Evolutionary conservation across 2,329 filamentous ascomycete genomes (phyloP).

Genomic region (Microthyrium microscopicum): DNA sequence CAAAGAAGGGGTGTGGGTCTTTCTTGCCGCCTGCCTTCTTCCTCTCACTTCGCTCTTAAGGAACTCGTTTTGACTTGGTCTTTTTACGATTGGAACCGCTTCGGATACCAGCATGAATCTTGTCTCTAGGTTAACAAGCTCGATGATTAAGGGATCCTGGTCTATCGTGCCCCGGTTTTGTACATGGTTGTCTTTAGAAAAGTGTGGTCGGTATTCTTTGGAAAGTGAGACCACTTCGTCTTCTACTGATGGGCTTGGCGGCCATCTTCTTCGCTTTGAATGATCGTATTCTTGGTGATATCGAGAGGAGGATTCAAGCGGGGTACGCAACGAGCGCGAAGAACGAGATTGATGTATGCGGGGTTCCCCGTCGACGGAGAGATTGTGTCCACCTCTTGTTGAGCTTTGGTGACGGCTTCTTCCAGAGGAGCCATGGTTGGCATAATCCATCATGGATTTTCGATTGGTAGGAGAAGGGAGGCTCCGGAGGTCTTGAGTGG

Average conservation of each 20-base stretch:
- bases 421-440: no score
- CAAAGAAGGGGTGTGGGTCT: neutral
- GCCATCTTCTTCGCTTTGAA: constrained; percentile 19
- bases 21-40: no score
- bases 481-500: no score
- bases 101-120: constrained; percentile 42
- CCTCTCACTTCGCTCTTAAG: constrained; percentile 8
- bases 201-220: constrained; percentile 35
- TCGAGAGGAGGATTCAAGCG: no score
- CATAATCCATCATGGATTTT: no score
- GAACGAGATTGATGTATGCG: no score
- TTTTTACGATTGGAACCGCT: constrained; percentile 35
- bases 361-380: no score
- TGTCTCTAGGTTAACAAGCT: constrained; percentile 45
- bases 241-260: constrained; percentile 51
- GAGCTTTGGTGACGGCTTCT: no score
- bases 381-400: no score
- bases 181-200: constrained; percentile 33
- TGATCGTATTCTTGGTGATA: neutral
- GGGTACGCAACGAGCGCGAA: no score
- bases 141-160: constrained; percentile 50
- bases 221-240: constrained; percentile 48
- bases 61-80: constrained; percentile 45
- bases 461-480: no score
- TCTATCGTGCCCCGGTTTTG: constrained; percentile 47